Conservation (phyloP, 495 filamentous ascomycete genomes). For the Neurospora terricola region DNA sequence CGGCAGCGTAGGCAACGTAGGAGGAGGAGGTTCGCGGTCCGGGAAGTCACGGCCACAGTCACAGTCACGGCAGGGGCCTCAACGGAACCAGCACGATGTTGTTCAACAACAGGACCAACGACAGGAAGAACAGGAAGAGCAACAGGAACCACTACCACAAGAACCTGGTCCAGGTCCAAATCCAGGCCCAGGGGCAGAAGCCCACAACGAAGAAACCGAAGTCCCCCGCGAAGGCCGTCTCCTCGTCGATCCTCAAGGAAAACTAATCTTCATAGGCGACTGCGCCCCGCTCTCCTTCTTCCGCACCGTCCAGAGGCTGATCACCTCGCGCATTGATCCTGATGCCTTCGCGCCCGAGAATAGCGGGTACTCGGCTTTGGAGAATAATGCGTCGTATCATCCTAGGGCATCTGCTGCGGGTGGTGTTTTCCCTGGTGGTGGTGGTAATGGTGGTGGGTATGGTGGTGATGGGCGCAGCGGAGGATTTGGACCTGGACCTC, state of each 20-base stretch:
- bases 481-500: constrained; percentile 6
- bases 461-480: neutral
- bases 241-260: constrained; percentile 48
- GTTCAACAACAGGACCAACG: neutral
- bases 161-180: neutral
- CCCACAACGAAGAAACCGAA: constrained; percentile 26
- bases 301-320: constrained; percentile 56
- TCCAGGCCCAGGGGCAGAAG: neutral
- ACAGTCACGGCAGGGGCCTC: neutral
- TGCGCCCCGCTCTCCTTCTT: constrained; percentile 59
- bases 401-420: neutral
- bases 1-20: neutral
- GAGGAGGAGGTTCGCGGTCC: neutral
- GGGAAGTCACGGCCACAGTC: neutral
- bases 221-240: constrained; percentile 41
- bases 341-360: constrained; percentile 56
- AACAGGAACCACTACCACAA: neutral
- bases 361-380: constrained; percentile 54
- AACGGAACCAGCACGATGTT: neutral
- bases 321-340: constrained; percentile 51
- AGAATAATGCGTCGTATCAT: constrained; percentile 27
- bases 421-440: neutral
- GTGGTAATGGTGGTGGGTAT: neutral
- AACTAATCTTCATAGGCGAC: constrained; percentile 57
- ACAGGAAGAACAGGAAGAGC: neutral